These are phyloP conservation scores for Pyricularia sp. DNA, from an alignment of 2,329 filamentous ascomycete genomes.

Conservation along the genomic window DNA sequence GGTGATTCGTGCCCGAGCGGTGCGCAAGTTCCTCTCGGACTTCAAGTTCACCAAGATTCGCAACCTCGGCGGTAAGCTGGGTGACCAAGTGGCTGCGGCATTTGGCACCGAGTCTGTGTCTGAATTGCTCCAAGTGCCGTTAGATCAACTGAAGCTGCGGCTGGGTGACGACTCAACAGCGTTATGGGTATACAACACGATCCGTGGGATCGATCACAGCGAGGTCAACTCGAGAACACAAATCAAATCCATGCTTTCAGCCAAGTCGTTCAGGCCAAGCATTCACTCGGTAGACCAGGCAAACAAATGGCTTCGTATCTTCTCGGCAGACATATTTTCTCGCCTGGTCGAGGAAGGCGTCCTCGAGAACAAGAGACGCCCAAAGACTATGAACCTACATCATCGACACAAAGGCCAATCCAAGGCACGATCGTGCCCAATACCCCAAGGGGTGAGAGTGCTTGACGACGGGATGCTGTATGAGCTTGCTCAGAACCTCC, in stretches of 20 bases:
- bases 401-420: slow-evolving; percentile 66
- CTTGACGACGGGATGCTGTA: slow-evolving; percentile 67
- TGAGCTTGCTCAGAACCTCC: slow-evolving; percentile 64
- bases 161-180: slow-evolving; percentile 72
- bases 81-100: slow-evolving; percentile 70
- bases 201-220: slow-evolving; percentile 76
- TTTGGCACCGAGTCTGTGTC: slow-evolving; percentile 75
- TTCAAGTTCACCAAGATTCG: slow-evolving; percentile 95
- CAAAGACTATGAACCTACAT: slow-evolving; percentile 78
- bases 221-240: slow-evolving; percentile 87
- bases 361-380: slow-evolving; percentile 75
- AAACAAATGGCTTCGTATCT: slow-evolving; percentile 79
- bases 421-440: slow-evolving; percentile 65
- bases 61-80: slow-evolving; percentile 90
- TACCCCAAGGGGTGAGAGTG: slow-evolving; percentile 59
- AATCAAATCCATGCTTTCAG: slow-evolving; percentile 95
- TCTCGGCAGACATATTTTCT: slow-evolving; percentile 82
- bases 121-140: slow-evolving; percentile 61
- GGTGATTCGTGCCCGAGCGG: slow-evolving; percentile 78
- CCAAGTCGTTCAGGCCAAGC: slow-evolving; percentile 84
- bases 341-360: slow-evolving; percentile 86
- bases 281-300: slow-evolving; percentile 75
- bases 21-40: slow-evolving; percentile 65
- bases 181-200: slow-evolving; percentile 72
- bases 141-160: slow-evolving; percentile 68